Conservation (phyloP, 2,329 filamentous ascomycete genomes). For the Phialophora expanda region DNA sequence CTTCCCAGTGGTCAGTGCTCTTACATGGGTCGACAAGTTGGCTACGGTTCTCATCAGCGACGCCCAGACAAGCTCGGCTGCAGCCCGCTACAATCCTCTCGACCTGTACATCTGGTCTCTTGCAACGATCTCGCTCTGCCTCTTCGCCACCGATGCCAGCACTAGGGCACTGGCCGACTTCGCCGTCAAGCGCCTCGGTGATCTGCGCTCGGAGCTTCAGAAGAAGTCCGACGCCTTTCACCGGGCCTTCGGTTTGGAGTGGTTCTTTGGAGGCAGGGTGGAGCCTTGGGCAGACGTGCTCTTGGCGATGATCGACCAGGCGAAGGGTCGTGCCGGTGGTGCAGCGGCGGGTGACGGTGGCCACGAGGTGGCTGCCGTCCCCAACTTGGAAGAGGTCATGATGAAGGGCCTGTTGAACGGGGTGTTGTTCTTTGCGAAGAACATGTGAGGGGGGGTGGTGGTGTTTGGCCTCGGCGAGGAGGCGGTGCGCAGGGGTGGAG, state of each 20-base stretch:
- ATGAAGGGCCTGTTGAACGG: slow-evolving; percentile 6
- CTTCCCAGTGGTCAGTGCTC: neutral
- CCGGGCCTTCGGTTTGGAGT: slow-evolving; percentile 24
- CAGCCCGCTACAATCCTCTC: slow-evolving; percentile 28
- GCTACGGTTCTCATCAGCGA: slow-evolving; percentile 10
- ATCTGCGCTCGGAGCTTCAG: slow-evolving; percentile 18
- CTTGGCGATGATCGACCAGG: slow-evolving; percentile 32
- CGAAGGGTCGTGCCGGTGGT: neutral
- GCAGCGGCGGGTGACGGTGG: neutral
- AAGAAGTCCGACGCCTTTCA: slow-evolving; percentile 30
- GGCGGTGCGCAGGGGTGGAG: neutral
- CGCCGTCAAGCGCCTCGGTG: slow-evolving; percentile 16
- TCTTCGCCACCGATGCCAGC: slow-evolving; percentile 18
- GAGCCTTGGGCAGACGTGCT: slow-evolving; percentile 33
- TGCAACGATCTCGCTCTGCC: slow-evolving; percentile 29
- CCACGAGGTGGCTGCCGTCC: neutral
- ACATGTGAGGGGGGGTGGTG: neutral
- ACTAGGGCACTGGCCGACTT: slow-evolving; percentile 5
- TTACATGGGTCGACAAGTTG: slow-evolving; percentile 11
- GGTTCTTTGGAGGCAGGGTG: slow-evolving; percentile 25
- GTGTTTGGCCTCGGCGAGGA: neutral
- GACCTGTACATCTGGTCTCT: slow-evolving; percentile 29
- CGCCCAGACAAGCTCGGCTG: neutral
- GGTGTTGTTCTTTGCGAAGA: slow-evolving; percentile 10
- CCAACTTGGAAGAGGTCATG: slow-evolving; percentile 7